Base-by-base conservation (phyloP, 1,284 basidiomycete genomes). In the Cryptococcus floricola region DNA sequence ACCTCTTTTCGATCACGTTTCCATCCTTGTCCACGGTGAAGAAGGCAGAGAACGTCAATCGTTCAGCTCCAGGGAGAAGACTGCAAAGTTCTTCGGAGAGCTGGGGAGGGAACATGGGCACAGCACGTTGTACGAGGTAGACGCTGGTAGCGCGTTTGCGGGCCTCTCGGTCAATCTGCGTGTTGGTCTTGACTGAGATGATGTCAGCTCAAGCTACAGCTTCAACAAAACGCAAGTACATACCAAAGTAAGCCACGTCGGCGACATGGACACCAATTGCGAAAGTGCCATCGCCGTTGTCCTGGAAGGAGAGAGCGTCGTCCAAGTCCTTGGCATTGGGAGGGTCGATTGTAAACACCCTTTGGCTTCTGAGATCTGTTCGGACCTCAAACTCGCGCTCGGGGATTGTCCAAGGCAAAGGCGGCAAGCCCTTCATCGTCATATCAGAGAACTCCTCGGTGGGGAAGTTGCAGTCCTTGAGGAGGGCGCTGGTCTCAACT, bases 381-480 rank as follows among this genome's bases (percentile, higher is more conserved):
- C 95, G 89, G 50, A 84, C 76, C 68, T 93, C 88, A 56, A 87
- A 82, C 76, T 98, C 94, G 60, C 89, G 85, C 63, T 97, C 92
- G 14, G 96, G 93, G 65, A 98, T 87, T 41, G 88, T 85, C 92
- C 92, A 98, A 9, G 94, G 93, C 57, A 89, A 82, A 39, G 95
- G 92, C 31, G 96, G 96, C 34, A 98, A 79, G 73, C 94, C 97
- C 76, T 97, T 97, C 67, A 93, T 77, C n/a, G 96, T 93, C 67
- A 89, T 89, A 48, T 94, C 91, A 14, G 86, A 84, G 74, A 94
- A 94, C 62, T 95, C 91, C 73, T 95, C 91, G 0, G 89, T 90
- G 1, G 91, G 91, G 85, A 94, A 94, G 77, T 98, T 97, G 81
- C 92, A 96, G 75, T 98, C 95, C 77, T 98, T 98, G 64, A 99